Base-by-base conservation (phyloP, 148 eudicot genomes). In the Oxyria digyna region DNA sequence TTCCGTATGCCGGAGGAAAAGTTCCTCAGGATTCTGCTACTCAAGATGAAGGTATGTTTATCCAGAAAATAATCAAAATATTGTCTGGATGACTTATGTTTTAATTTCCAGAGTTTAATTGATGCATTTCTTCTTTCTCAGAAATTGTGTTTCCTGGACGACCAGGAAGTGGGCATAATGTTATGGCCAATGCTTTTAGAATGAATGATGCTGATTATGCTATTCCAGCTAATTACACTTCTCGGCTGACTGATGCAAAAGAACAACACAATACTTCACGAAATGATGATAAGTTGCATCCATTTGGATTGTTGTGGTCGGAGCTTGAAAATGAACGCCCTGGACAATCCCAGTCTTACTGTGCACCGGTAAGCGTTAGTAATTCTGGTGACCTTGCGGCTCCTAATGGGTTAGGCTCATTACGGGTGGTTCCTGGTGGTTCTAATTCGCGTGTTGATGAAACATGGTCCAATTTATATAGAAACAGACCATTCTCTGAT, bases 221-320 rank as follows among this genome's bases (percentile, higher is more conserved):
- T 32, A 76, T 75, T 81, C 67, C 72, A 46, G 70, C 45, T 62
- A 78, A 71, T 67, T 77, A 80, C 63, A 74, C 74, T 52, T 70
- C 82, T 67, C 75, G 65, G 78, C 70, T 78, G 46, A 77, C 14
- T 62, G 90, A 84, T 27, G 23, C 71, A 43, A 70, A 73, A 0
- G 92, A 80, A 41, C 57, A 79, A 43, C 77, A 73, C 42, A 46
- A 77, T 38, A 70, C 76, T 9, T 71, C 67, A 69, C 82, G 73
- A 69, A 80, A 72, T 62, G 77, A 80, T 71, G 84, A 83, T 74
- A 88, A 85, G 81, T 74, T 93, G 83, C 96, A 94, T 73, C 98
- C 97, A 27, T 85, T 94, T 81, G 96, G 98, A 69, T 77, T 94
- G 79, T 77, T 78, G 70, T 90, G 89, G 96, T 90, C 98, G 76